Percentiles rank a stretch among this genome's conserved stretches.
Conservation (phyloP, 768 basidiomycete species). For the Cyclocybe cylindracea region DNA sequence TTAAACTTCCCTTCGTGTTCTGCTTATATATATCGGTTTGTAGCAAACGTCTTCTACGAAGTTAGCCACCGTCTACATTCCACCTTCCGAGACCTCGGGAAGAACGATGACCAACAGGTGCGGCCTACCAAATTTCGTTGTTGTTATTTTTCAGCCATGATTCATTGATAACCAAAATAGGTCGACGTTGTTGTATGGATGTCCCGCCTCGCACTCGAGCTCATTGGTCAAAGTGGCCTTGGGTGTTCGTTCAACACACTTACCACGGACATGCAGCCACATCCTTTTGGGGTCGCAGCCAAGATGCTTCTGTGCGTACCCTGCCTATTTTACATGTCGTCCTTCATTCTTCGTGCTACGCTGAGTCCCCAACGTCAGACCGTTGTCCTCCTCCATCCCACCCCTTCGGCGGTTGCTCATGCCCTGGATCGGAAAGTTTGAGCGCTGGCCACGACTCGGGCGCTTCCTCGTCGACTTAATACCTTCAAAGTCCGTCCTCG, state of each 20-base stretch:
- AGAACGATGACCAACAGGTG: conserved; percentile 30
- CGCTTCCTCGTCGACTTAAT: conserved; percentile 32
- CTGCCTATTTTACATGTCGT: background rate
- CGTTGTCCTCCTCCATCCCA: conserved; percentile 12
- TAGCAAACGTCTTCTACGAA: conserved; percentile 36
- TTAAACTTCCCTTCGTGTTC: background rate
- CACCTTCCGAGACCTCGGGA: conserved; percentile 23
- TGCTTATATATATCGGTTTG: background rate
- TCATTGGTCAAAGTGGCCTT: conserved; percentile 51
- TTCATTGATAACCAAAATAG: conserved; percentile 14
- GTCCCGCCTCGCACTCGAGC: conserved; percentile 45
- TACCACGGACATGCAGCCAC: conserved; percentile 24
- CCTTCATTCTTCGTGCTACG: background rate
- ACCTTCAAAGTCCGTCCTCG: conserved; percentile 29
- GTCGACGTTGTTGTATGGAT: conserved; percentile 39
- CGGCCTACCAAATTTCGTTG: background rate
- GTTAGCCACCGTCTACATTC: conserved; percentile 30
- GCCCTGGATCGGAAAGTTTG: conserved; percentile 19
- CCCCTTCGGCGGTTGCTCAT: conserved; percentile 9
- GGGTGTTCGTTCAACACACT: conserved; percentile 45
- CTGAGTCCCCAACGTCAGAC: conserved; percentile 4
- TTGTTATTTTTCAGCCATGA: background rate
- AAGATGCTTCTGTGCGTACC: conserved; percentile 30
- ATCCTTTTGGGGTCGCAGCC: conserved; percentile 31
- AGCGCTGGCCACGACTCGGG: conserved; percentile 27